Percentiles rank a stretch among this genome's conserved stretches.
Conservation (phyloP, 2,329 filamentous ascomycete species). For the Byssoonygena ceratinophila region DNA sequence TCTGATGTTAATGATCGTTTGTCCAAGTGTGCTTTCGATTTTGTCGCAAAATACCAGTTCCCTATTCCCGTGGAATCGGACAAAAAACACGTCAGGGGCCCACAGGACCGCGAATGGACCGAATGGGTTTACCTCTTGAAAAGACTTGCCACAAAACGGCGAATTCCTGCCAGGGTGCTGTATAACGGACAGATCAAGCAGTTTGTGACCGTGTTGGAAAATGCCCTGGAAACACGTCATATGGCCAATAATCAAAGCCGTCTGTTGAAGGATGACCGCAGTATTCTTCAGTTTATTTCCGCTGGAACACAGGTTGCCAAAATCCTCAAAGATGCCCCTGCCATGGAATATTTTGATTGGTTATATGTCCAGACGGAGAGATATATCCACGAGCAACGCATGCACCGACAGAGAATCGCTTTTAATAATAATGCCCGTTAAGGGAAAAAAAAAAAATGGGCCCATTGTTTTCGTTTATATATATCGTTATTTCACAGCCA, state of each 20-base stretch:
- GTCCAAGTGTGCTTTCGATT: conserved; percentile 78
- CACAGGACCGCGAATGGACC: conserved; percentile 76
- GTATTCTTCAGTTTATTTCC: conserved; percentile 77
- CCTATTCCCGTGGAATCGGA: conserved; percentile 74
- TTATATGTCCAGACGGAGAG: conserved; percentile 74
- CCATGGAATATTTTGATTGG: conserved; percentile 71
- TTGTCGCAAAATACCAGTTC: conserved; percentile 84
- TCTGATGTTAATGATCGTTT: conserved; percentile 73
- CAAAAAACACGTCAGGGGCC: conserved; percentile 63
- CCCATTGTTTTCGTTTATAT: background rate
- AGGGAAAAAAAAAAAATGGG: too few species aligned
- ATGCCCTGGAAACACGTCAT: conserved; percentile 78
- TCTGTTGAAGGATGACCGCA: conserved; percentile 76
- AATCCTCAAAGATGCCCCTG: conserved; percentile 70
- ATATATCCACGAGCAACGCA: conserved; percentile 58
- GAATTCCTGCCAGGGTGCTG: conserved; percentile 70
- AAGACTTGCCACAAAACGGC: conserved; percentile 71
- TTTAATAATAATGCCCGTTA: conserved; percentile 7
- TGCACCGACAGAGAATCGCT: conserved; percentile 17
- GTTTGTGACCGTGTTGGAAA: conserved; percentile 77
- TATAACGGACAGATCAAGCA: conserved; percentile 90
- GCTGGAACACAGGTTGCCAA: conserved; percentile 80
- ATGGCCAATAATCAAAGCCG: conserved; percentile 73
- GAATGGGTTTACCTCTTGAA: conserved; percentile 87
- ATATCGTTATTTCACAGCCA: background rate